Conservation (phyloP, 1,139 yeast species). For the Geotrichum fermentans region DNA sequence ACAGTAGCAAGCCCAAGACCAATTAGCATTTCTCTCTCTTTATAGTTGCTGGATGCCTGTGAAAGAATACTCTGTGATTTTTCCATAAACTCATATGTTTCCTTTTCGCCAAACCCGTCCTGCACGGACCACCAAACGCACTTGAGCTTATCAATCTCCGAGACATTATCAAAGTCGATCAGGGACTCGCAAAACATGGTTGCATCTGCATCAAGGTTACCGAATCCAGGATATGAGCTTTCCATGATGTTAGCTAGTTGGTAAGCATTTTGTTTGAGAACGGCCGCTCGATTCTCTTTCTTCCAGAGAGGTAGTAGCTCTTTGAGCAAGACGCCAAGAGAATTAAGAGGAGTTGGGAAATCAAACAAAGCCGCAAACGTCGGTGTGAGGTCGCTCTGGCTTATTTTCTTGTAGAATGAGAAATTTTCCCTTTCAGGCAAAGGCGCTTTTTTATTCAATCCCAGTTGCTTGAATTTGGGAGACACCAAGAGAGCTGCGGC, state of each 20-base stretch:
- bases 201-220: conserved; percentile 14
- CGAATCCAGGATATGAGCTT: conserved; percentile 23
- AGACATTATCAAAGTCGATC: conserved; percentile 21
- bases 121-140: conserved; percentile 25
- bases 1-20: conserved; percentile 45
- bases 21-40: conserved; percentile 45
- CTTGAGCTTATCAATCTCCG: conserved; percentile 28
- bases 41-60: conserved; percentile 69
- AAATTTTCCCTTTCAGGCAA: conserved; percentile 48
- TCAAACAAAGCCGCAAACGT: conserved; percentile 69
- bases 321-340: conserved; percentile 65
- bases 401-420: conserved; percentile 50
- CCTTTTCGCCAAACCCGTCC: conserved; percentile 9
- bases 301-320: conserved; percentile 54
- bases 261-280: conserved; percentile 55
- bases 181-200: conserved; percentile 23
- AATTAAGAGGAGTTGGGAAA: conserved; percentile 81
- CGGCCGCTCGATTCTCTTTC: conserved; percentile 36
- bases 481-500: conserved; percentile 74
- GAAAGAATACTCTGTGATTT: conserved; percentile 51
- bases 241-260: conserved; percentile 45
- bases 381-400: conserved; percentile 87
- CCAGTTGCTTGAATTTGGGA: conserved; percentile 44
- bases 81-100: conserved; percentile 14
- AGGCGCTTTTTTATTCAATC: conserved; percentile 28